Conservation (phyloP, 768 basidiomycete genomes). For the Amyloporia xantha region DNA sequence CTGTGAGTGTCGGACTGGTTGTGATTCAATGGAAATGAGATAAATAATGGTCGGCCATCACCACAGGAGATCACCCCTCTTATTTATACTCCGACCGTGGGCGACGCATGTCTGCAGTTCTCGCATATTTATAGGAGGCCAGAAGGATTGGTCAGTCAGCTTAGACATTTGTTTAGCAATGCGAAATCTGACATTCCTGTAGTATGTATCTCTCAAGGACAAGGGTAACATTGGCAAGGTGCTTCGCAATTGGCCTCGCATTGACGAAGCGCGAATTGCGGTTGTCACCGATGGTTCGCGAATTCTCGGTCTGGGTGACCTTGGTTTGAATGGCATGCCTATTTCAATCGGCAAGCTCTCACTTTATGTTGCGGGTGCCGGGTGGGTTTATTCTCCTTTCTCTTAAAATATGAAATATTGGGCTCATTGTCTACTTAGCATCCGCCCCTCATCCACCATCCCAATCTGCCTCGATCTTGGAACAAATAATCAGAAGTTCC, state of each 20-base stretch:
- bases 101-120: constrained; percentile 83
- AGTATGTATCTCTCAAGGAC: constrained; percentile 79
- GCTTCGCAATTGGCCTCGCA: constrained; percentile 63
- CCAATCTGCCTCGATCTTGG: constrained; percentile 87
- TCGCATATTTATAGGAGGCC: constrained; percentile 71
- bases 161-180: neutral
- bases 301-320: constrained; percentile 83
- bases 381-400: constrained; percentile 53
- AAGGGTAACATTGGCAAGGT: constrained; percentile 72
- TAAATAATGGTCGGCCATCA: neutral
- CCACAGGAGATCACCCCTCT: constrained; percentile 57
- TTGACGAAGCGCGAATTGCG: constrained; percentile 75
- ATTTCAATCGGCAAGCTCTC: constrained; percentile 92
- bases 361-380: constrained; percentile 85
- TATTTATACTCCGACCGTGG: constrained; percentile 90
- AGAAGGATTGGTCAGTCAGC: constrained; percentile 62
- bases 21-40: no score
- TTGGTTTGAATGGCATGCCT: constrained; percentile 80
- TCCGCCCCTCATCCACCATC: constrained; percentile 70
- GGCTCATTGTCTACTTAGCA: constrained; percentile 32
- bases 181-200: neutral
- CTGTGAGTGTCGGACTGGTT: constrained; percentile 40
- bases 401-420: neutral
- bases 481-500: constrained; percentile 73
- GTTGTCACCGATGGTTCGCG: constrained; percentile 95